Base-by-base conservation (phyloP, 768 basidiomycete species). In the Tricholoma terreum region DNA sequence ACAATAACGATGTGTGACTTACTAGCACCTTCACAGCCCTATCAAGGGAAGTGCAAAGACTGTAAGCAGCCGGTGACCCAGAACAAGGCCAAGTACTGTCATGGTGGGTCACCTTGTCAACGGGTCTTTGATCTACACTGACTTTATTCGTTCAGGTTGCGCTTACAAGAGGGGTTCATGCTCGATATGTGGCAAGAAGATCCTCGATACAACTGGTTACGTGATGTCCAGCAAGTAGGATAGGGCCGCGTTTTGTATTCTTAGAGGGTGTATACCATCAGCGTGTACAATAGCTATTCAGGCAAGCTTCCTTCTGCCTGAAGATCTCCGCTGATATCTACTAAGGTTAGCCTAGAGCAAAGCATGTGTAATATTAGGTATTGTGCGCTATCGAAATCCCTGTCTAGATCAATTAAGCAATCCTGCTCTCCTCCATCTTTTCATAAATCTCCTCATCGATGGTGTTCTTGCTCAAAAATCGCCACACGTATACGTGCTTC, bases 121-220 rank as follows among this genome's bases (percentile, higher is more conserved):
- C 34, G 19, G 50, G 7, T 52, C 7, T 51, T 56, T 22, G 34
- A 49, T 46, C 35, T 34, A 59, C 53, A 30, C 53, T 56, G 43
- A 40, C 55, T 50, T 56, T 58, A 46, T 43, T 50, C 50, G 42
- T 49, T 34, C 62, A 92, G 91, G 92, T 30, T 94, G 91, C 68
- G 92, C 91, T 19, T 93, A 87, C 73, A 92, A 87, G 78, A 90
- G 90, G 67, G 92, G 92, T 11, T 70, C 90, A 36, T 94, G 92
- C 65, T 84, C 90, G 46, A 92, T 93, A 74, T 94, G 92, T 62
- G 92, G 92, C 61, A 93, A 92, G 67, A 78, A 87, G 67, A 90
- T 94, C 57, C 78, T 93, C 27, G 91, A 94, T 69, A 94, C 89
- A 7, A 82, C 84, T 6, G 84, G 88, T 64, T 93, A 92, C 69